Evolutionary conservation across 345 rosid species (phyloP), one percentile per base, ranked within the genome.

Genomic region (Arabidopsis arenosa): DNA sequence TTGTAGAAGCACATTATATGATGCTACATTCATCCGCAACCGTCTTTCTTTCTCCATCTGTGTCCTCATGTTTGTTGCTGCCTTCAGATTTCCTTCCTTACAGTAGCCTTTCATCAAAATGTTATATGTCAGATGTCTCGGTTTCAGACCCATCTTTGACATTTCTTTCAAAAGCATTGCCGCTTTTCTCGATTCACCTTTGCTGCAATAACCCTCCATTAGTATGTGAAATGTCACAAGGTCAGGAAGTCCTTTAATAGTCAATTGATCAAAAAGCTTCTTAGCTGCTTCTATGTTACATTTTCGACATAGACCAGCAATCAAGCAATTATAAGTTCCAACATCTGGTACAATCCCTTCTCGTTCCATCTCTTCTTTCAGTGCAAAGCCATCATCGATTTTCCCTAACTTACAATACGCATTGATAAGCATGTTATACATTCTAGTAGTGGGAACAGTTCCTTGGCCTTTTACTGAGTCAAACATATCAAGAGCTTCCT

Each of bases 31-130:
- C n/a, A 91, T 80, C 40, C 82, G 56, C 76, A 63, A 84, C 76
- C 64, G 80, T 73, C 94, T 86, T 58, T 85, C 84, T 79, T 83
- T 90, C 87, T 88, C 90, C 98, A 90, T 93, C 43, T 58, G 84
- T 15, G 56, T 73, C 79, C 88, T 80, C 76, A 89, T 40, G 49
- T 82, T 89, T 78, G 75, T 33, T 32, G 97, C 92, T 9, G 87
- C 93, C 65, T 79, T 79, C 51, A 93, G 79, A 79, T 93, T 88
- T 64, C 93, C 97, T 82, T 87, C 96, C 56, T 35, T 59, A 37
- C 93, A 85, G 70, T 84, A 86, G 39, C 92, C 95, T 76, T 90
- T 86, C 85, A 90, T 93, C 85, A 90, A 39, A 32, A 87, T 84
- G 68, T 93, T 87, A 73, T 79, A 93, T 3, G 92, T 86, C 75